These are phyloP conservation scores for Mycena amicta DNA, from an alignment of 768 basidiomycete species.

Conservation along the genomic window DNA sequence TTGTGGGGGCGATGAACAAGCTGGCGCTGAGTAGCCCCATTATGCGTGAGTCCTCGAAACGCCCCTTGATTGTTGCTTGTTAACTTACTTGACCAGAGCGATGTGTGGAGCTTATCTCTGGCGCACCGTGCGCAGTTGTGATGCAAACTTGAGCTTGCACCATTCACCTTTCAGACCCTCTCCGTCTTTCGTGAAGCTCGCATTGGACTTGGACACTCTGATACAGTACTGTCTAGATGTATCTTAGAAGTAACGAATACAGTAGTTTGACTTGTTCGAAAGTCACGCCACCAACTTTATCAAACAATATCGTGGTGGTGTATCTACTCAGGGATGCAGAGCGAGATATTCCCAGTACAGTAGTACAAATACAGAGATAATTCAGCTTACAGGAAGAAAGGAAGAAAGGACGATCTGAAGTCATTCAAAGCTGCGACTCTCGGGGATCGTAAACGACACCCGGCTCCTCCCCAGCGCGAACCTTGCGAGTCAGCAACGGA, in stretches of 20 bases:
- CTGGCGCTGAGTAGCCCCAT: conserved; percentile 15
- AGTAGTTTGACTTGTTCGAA: no score
- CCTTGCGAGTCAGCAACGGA: background rate
- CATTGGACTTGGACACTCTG: no score
- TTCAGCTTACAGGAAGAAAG: no score
- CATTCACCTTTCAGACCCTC: background rate
- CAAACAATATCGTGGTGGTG: no score
- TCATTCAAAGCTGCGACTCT: background rate
- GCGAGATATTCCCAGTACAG: no score
- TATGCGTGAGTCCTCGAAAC: conserved; percentile 4
- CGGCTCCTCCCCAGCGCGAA: background rate
- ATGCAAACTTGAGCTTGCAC: background rate
- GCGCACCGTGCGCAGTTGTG: background rate
- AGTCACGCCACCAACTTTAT: no score
- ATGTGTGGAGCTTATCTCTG: background rate
- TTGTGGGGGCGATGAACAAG: conserved; percentile 14
- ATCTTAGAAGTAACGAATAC: no score
- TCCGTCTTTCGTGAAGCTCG: background rate
- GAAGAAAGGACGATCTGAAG: no score
- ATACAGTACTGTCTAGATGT: no score
- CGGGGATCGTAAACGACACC: background rate
- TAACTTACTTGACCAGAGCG: background rate
- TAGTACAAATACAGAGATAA: no score
- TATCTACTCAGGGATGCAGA: no score
- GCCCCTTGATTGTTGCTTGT: background rate